Evolutionary conservation across 441 rosid species (phyloP).

Genomic region (Adansonia gregorii): DNA sequence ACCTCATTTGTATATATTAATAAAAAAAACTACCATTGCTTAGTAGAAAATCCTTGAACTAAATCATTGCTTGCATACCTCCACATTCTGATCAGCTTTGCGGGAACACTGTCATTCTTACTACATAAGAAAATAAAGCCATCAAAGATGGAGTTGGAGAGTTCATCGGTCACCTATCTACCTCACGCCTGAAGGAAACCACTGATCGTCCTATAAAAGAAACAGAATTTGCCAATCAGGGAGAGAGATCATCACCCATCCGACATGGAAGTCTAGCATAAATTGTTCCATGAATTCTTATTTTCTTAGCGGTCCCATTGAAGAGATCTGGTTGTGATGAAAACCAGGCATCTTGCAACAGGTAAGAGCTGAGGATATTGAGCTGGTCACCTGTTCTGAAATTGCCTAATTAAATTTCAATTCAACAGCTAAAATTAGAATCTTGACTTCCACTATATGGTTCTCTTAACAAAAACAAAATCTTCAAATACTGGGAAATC

Average conservation of each 20-base stretch:
- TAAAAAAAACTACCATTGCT: too few relatives aligned
- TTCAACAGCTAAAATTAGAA: not conserved
- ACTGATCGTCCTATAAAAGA: not conserved
- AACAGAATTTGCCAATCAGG: not conserved
- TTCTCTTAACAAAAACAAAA: not conserved
- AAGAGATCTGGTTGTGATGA: not conserved
- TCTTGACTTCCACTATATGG: not conserved
- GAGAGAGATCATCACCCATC: constrained; percentile 4
- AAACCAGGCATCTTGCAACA: not conserved
- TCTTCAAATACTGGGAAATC: not conserved
- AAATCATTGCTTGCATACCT: not conserved
- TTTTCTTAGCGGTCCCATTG: not conserved
- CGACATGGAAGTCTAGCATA: not conserved
- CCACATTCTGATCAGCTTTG: not conserved
- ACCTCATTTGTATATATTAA: too few relatives aligned
- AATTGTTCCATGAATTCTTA: not conserved
- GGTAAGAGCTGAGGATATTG: not conserved
- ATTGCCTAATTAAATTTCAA: not conserved
- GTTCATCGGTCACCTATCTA: not conserved
- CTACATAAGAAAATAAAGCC: not conserved
- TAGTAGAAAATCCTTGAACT: not conserved
- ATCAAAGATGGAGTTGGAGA: not conserved
- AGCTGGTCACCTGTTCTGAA: not conserved
- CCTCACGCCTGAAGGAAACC: not conserved
- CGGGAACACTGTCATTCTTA: not conserved